Conservation (phyloP, 1,284 basidiomycete species). For the Apiotrichum gracile region DNA sequence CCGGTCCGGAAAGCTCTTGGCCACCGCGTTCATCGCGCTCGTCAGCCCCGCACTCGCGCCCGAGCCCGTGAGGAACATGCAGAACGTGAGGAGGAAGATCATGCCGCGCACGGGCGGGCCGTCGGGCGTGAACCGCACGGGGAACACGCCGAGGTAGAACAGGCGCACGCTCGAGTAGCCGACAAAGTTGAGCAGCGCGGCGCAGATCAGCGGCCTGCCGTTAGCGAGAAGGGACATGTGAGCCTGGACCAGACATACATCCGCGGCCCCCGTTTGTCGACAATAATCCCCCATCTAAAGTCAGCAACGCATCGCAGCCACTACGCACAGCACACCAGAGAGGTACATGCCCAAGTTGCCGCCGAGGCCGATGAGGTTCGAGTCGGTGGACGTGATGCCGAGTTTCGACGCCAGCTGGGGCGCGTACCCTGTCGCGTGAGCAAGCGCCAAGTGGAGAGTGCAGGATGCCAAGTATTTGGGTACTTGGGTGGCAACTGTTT, state of each 20-base stretch:
- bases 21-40: constrained; percentile 44
- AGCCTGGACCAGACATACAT: constrained; percentile 39
- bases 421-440: constrained; percentile 57
- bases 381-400: constrained; percentile 64
- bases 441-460: no score
- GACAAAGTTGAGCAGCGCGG: constrained; percentile 53
- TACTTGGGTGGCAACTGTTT: not conserved
- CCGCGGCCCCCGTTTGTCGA: constrained; percentile 60
- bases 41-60: constrained; percentile 44
- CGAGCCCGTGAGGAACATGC: constrained; percentile 42
- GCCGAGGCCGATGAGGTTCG: constrained; percentile 61
- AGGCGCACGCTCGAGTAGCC: constrained; percentile 64
- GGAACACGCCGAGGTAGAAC: constrained; percentile 53
- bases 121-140: constrained; percentile 16
- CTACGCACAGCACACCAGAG: constrained; percentile 25
- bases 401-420: constrained; percentile 68
- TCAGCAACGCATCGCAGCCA: not conserved
- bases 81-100: constrained; percentile 30
- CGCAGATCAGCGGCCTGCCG: constrained; percentile 38
- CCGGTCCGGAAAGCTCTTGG: constrained; percentile 44
- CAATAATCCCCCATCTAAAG: constrained; percentile 62
- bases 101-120: constrained; percentile 16
- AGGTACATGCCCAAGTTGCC: constrained; percentile 46
- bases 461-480: not conserved
- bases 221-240: not conserved